Evolutionary conservation across 2,329 filamentous ascomycete genomes (phyloP).

Genomic region (Fusarium lateritium): DNA sequence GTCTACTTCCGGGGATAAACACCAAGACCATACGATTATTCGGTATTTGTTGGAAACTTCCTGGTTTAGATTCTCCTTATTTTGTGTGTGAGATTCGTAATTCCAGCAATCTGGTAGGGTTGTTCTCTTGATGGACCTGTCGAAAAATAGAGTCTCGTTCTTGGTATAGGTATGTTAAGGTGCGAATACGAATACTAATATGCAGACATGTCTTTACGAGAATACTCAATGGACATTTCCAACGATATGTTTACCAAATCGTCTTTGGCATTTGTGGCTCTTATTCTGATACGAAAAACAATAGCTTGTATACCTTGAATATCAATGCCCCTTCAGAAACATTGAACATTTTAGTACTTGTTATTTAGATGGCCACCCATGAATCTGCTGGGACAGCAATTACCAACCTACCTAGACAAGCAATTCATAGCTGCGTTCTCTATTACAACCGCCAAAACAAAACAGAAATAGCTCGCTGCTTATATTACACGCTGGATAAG

Average conservation of each 20-base stretch:
- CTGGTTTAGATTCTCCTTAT: slow-evolving; percentile 7
- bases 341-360: too few species aligned
- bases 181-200: slow-evolving; percentile 42
- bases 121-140: background rate
- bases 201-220: background rate
- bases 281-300: background rate
- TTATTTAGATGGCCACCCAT: too few species aligned
- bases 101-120: slow-evolving; percentile 23
- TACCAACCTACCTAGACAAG: too few species aligned
- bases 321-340: too few species aligned
- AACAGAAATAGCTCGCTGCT: too few species aligned
- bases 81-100: background rate
- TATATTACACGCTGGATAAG: too few species aligned
- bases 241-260: too few species aligned
- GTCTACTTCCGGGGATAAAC: slow-evolving; percentile 42
- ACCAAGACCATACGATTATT: slow-evolving; percentile 48
- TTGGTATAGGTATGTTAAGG: background rate
- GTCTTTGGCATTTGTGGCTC: too few species aligned
- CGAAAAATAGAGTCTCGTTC: background rate
- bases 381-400: too few species aligned
- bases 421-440: too few species aligned
- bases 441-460: too few species aligned
- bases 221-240: background rate
- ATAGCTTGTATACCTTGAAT: too few species aligned
- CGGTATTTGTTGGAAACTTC: slow-evolving; percentile 44